phyloP scores from a whole-genome alignment of 345 rosid species.

The Citrus hindsii region DNA sequence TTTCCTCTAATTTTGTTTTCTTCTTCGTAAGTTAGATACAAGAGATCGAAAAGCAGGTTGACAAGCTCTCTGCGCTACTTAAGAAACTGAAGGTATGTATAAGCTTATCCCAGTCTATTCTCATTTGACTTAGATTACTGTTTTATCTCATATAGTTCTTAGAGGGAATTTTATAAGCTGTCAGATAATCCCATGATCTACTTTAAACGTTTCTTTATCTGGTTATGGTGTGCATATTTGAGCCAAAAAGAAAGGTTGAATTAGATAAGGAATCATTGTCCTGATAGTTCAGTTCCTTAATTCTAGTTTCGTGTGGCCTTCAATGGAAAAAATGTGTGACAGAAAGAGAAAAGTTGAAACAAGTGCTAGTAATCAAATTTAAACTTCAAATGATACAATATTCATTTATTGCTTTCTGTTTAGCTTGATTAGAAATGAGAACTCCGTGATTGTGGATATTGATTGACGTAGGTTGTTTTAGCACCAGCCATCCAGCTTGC shows the following conservation, averaged over 20 bases:
- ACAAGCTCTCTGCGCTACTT: constrained; percentile 47
- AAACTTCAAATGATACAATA: not conserved
- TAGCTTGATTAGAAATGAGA: not conserved
- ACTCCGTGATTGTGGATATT: not conserved
- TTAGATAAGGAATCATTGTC: not conserved
- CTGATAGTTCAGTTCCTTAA: not conserved
- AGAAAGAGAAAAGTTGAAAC: not conserved
- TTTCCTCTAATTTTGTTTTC: constrained; percentile 4
- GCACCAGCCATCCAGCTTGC: not conserved
- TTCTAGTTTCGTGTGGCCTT: not conserved
- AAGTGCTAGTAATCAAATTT: not conserved
- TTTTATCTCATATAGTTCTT: not conserved
- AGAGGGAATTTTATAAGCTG: not conserved
- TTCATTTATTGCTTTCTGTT: not conserved
- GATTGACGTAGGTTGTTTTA: not conserved
- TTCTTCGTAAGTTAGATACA: constrained; percentile 38
- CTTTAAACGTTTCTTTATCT: not conserved
- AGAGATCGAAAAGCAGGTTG: constrained; percentile 60
- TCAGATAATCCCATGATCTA: not conserved
- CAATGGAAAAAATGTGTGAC: not conserved
- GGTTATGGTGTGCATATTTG: not conserved
- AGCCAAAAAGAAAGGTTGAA: not conserved
- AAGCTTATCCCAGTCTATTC: not conserved
- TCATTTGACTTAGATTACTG: not conserved
- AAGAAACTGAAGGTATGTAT: constrained; percentile 56